Conservation (phyloP, 345 rosid genomes). For the Dimocarpus longan region DNA sequence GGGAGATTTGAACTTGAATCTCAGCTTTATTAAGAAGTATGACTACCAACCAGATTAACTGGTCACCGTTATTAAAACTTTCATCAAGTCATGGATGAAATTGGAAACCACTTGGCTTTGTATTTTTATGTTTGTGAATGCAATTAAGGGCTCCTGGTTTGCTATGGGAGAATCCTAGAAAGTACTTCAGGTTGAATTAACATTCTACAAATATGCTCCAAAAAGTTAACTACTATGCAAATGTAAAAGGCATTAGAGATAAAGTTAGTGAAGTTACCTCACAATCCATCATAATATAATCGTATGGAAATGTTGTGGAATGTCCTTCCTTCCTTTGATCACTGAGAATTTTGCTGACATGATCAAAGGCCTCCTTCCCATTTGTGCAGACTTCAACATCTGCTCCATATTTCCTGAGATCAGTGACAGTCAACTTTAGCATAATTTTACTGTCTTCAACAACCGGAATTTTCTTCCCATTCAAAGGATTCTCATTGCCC, state of each 20-base stretch:
- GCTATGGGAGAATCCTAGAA: too few species aligned
- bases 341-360: constrained; percentile 23
- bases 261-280: constrained; percentile 20
- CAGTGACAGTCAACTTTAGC: not conserved
- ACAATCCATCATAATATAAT: constrained; percentile 44
- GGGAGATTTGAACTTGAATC: too few species aligned
- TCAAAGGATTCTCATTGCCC: constrained; percentile 17
- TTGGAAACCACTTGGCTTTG: too few species aligned
- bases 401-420: constrained; percentile 33
- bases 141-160: not conserved
- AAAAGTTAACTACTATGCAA: not conserved
- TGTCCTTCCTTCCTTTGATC: constrained; percentile 16
- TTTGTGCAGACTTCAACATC: constrained; percentile 28
- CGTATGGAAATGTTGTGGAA: constrained; percentile 23
- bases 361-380: constrained; percentile 34
- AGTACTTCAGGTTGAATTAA: too few species aligned
- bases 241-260: not conserved
- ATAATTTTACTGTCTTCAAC: constrained; percentile 30
- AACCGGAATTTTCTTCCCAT: constrained; percentile 27
- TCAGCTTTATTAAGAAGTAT: too few species aligned
- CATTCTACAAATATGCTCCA: too few species aligned
- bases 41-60: too few species aligned
- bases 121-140: not conserved
- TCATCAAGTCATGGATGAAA: too few species aligned
- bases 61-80: too few species aligned